Percentiles rank a stretch among this genome's conserved stretches.
These are phyloP conservation scores for Protomyces inundatus DNA, from an alignment of 1,139 yeast species.

Conservation along the genomic window DNA sequence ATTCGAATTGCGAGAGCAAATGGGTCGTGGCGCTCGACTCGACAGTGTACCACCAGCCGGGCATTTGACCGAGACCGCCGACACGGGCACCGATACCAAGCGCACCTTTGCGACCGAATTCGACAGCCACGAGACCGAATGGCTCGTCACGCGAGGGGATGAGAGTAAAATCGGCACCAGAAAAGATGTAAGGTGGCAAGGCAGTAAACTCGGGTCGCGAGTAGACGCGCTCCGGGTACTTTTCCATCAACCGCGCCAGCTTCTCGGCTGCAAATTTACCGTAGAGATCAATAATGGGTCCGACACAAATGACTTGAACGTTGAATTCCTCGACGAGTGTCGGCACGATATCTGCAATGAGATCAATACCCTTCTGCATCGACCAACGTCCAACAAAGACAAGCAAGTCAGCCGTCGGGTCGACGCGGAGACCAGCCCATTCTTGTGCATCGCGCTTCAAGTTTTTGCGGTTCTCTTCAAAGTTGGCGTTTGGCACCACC, in stretches of 20 bases:
- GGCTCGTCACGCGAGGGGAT: conserved; percentile 31
- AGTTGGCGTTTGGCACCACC: conserved; percentile 19
- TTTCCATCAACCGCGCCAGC: conserved; percentile 22
- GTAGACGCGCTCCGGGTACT: conserved; percentile 26
- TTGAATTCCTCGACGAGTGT: conserved; percentile 26
- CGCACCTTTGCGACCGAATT: conserved; percentile 30
- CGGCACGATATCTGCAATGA: conserved; percentile 29
- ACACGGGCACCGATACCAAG: conserved; percentile 30
- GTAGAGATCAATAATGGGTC: conserved; percentile 29
- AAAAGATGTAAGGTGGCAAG: conserved; percentile 28
- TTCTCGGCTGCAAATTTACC: conserved; percentile 30
- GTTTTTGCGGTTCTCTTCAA: conserved; percentile 25
- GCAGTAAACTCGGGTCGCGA: conserved; percentile 28
- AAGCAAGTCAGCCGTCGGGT: conserved; percentile 27
- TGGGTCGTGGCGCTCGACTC: conserved; percentile 27
- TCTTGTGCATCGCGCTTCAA: conserved; percentile 28
- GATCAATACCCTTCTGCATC: conserved; percentile 29
- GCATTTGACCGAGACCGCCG: conserved; percentile 30
- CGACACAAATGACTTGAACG: conserved; percentile 27
- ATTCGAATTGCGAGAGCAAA: conserved; percentile 27
- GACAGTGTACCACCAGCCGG: conserved; percentile 30
- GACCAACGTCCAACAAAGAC: conserved; percentile 31
- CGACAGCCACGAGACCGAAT: conserved; percentile 29
- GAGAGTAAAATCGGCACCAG: conserved; percentile 29
- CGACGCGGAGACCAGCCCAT: conserved; percentile 29